Evolutionary conservation across 2,329 filamentous ascomycete species (phyloP), one percentile per base, ranked within the genome.

Genomic region (Fusarium sp.): DNA sequence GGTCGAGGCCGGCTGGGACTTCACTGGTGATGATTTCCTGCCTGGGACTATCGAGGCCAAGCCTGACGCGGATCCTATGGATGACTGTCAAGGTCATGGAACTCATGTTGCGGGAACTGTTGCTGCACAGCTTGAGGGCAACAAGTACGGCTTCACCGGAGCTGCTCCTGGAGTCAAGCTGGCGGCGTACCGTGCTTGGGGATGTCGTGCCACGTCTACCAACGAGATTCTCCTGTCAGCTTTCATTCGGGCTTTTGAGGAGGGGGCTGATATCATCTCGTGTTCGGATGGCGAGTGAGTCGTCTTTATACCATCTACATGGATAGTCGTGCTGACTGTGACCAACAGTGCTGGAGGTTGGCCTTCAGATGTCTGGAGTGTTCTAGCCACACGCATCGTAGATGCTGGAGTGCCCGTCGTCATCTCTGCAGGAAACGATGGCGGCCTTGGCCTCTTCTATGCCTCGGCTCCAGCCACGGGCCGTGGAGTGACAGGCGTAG

Each of bases 101-200:
- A 89, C 66, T 3, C 89, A 90, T 78, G 88, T 90, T 38, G 84
- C 89, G 5, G 90, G 90, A 54, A 91, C 89, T 71, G 87, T 91
- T 66, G 90, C 88, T 5, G 89, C 89, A 3, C 86, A 90, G 78
- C 77, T 78, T 54, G 83, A 89, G 3, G 57, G 57, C 3, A 60
- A 60, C 75, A 79, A 83, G 2, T 85, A 85, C n/a, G 86, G 86
- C 27, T 87, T 89, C 72, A 86, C 86, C 22, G 89, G 89, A 36
- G 88, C 86, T 29, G 88, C 88, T 0, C 86, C 87, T 6, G 86
- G 85, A 59, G 88, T 88, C 8, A 87, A 84, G 3, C 80, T 91
- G 2, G 88, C 87, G 42, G 84, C 85, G 65, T 91, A 87, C 81
- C 85, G 85, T 10, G 40, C 40, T 11, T 47, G 38, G 38, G 38